Percentiles rank a stretch among this genome's conserved stretches.
Evolutionary conservation across 257 asterid genomes (phyloP).

Genomic region (Rehmannia glutinosa): DNA sequence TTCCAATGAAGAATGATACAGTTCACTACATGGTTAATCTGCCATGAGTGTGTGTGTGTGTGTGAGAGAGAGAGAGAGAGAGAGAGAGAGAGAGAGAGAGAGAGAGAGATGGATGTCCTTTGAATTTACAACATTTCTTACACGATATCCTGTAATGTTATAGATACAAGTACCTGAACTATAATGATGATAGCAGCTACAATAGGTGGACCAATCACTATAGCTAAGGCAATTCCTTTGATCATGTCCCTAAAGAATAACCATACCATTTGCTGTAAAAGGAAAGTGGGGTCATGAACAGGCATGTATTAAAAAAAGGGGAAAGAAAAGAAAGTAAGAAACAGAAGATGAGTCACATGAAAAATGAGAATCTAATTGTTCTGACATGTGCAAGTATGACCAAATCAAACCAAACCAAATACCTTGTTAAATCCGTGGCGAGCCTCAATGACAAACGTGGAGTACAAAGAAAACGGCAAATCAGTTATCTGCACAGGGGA

Average conservation of each 20-base stretch:
- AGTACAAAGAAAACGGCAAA: conserved; percentile 87
- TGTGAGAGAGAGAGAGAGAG: background rate
- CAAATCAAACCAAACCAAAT: conserved; percentile 7
- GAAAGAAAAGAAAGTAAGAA: background rate
- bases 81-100: background rate
- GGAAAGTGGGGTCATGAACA: conserved; percentile 12
- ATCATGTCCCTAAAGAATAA: conserved; percentile 86
- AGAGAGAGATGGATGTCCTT: background rate
- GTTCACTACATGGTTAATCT: conserved; percentile 2
- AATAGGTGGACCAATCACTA: conserved; percentile 92
- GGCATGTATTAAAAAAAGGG: background rate
- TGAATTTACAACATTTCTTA: background rate
- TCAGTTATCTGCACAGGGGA: conserved; percentile 70
- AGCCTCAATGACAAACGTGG: conserved; percentile 92
- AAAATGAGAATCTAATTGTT: background rate
- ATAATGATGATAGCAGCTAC: conserved; percentile 88
- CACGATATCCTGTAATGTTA: conserved; percentile 4
- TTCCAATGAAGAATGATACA: conserved; percentile 1
- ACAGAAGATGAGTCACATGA: background rate
- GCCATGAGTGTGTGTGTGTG: background rate
- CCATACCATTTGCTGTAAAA: conserved; percentile 82
- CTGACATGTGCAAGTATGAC: background rate
- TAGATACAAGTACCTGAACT: conserved; percentile 64
- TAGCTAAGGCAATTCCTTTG: conserved; percentile 61
- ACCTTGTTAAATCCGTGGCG: conserved; percentile 97